phyloP scores from a whole-genome alignment of 2,329 filamentous ascomycete genomes.

The Aspergillus hiratsukae region DNA sequence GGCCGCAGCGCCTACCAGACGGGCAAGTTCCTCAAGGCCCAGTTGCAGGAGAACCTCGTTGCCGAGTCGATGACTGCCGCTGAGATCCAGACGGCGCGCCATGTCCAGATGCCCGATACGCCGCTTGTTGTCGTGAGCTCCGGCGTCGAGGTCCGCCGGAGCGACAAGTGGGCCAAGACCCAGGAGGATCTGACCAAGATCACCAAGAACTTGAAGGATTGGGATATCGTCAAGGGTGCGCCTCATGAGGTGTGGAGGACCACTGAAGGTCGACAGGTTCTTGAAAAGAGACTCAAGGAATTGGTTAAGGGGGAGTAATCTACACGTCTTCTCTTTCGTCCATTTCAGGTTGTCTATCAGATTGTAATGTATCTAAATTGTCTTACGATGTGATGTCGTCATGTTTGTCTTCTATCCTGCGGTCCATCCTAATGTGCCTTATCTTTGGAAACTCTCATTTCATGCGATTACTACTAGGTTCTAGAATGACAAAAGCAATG shows the following conservation, averaged over 20 bases:
- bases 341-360: neutral
- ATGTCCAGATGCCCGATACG: slow-evolving; percentile 72
- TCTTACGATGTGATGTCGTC: neutral
- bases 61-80: slow-evolving; percentile 78
- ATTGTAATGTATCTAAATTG: neutral
- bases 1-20: slow-evolving; percentile 73
- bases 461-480: neutral
- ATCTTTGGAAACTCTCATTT: neutral
- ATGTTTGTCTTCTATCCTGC: neutral
- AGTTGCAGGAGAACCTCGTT: slow-evolving; percentile 88
- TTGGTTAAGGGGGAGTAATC: slow-evolving; percentile 47
- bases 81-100: slow-evolving; percentile 72
- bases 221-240: slow-evolving; percentile 82
- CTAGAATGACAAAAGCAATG: neutral
- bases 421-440: neutral
- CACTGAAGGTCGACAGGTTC: slow-evolving; percentile 62
- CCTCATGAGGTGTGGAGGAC: slow-evolving; percentile 84
- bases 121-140: slow-evolving; percentile 80
- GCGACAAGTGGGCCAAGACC: slow-evolving; percentile 72
- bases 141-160: slow-evolving; percentile 62
- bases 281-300: slow-evolving; percentile 74
- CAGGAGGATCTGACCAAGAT: slow-evolving; percentile 79
- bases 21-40: slow-evolving; percentile 81
- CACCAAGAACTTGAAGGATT: slow-evolving; percentile 71
- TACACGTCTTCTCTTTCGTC: neutral